Base-by-base conservation (phyloP, 345 rosid species). In the Citrus mangshanensis region DNA sequence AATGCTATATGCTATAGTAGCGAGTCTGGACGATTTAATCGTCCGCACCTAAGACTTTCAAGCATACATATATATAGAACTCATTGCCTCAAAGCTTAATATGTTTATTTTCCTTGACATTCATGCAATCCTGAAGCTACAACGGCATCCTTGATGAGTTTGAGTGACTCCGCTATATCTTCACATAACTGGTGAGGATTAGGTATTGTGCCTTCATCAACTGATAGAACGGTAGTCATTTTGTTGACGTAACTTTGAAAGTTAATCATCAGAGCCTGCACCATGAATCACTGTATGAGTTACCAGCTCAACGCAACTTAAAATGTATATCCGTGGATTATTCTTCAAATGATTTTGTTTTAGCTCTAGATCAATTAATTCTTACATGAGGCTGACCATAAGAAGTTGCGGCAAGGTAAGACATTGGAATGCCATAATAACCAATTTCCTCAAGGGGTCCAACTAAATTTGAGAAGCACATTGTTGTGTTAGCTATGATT, bases 241-340 rank as follows among this genome's bases (percentile, higher is more conserved):
- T 86, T 82, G 70, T 88, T 61, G 3, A 56, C 70, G 30, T 86
- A 84, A 24, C 91, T 88, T 67, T 78, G 84, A 73, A 84, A 81
- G 73, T 88, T 81, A 22, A 88, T 77, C 87, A 86, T 82, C 76
- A 88, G 54, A 9, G 79, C 88, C 89, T 88, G 81, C 77, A 78
- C 56, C 16, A n/a, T 19, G 34, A 7, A 18, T 51, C 56, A 51
- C 56, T 51, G 37, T 10, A 1, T 19, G 22, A 35, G 24, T 34
- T 67, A 21, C 18, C 24, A 67, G 40, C 70, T 67, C 42, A 28
- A 62, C 27, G 66, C 66, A 62, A 13, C 18, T 16, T 13, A 51
- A 42, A 42, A 42, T 42, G 49, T 7, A 37, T 37, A 37, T 37
- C 40, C 8, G 9, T 37, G 40, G 40, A 37, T 37, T 37, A 37